Conservation (phyloP, 495 filamentous ascomycete genomes). For the Trichoderma orchidacearum region DNA sequence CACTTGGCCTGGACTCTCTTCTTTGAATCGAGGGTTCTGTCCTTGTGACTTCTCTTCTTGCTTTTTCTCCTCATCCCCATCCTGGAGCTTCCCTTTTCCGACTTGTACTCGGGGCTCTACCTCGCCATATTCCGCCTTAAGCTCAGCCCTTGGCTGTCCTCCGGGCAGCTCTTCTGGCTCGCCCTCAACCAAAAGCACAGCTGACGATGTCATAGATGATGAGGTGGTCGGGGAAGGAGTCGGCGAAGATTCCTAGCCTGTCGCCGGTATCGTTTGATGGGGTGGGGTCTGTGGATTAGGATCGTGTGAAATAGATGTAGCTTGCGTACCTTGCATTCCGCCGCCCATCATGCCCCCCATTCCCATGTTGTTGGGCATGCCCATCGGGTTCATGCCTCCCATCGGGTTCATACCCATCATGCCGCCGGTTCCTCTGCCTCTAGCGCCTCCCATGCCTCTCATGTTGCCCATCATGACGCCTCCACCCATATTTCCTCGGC, state of each 20-base stretch:
- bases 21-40: not conserved
- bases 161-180: not conserved
- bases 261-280: not conserved
- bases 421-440: constrained; percentile 34
- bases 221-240: not conserved
- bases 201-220: not conserved
- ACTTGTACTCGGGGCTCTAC: no score
- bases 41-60: not conserved
- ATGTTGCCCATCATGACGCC: constrained; percentile 46
- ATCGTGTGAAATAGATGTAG: not conserved
- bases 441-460: not conserved
- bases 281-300: not conserved
- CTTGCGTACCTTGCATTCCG: constrained; percentile 14
- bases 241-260: constrained; percentile 5
- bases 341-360: constrained; percentile 32
- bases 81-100: not conserved
- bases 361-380: constrained; percentile 17
- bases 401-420: constrained; percentile 58
- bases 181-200: not conserved
- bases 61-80: not conserved
- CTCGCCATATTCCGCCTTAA: not conserved
- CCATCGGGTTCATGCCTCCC: constrained; percentile 54
- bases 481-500: constrained; percentile 11
- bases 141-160: not conserved
- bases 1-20: not conserved